Base-by-base conservation (phyloP, 176 grass and related monocot species). In the Panicum miliaceum region DNA sequence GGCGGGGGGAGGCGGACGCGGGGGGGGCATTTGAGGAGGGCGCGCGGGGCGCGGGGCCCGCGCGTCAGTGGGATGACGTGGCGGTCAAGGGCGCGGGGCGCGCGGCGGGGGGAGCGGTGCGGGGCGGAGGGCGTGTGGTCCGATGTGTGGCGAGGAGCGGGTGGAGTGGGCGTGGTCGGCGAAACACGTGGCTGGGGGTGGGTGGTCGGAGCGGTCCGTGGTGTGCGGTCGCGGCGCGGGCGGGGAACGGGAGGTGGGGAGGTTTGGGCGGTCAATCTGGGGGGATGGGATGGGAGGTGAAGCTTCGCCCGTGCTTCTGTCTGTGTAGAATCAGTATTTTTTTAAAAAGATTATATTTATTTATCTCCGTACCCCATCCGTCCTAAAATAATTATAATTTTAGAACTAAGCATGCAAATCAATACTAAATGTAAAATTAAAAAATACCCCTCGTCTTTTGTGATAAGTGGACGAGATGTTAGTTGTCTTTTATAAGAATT, bases 11-110 rank as follows among this genome's bases (percentile, higher is more conserved):
- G 0, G 27, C 27, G 22, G 22, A 78, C 65, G 82, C 76, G 82
- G 34, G 16, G 82, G 69, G 88, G 88, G 77, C 35, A 81, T 85
- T 81, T 89, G 88, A 85, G 87, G 82, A 34, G 35, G 35, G 60
- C 11, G 27, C 58, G 47, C 22, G 3, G 2, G 20, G 23, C 0
- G 68, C 3, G 51, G 76, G 86, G 13, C 75, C 86, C 66, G 34
- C 77, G 8, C 70, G 87, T 20, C 87, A 77, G 87, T 62, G 78
- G 4, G 32, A 15, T 7, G n/a, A 81, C 83, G 83, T 81, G 78
- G 53, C 71, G 53, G 53, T 71, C 83, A 85, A 70, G 36, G 48
- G 51, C 22, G 35, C 25, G 82, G 45, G 19, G 32, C 62, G 77
- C 63, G 62, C 42, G 70, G 2, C 54, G 53, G 0, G 56, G 40